Evolutionary conservation across 441 rosid genomes (phyloP).

Genomic region (Corymbia calophylla): DNA sequence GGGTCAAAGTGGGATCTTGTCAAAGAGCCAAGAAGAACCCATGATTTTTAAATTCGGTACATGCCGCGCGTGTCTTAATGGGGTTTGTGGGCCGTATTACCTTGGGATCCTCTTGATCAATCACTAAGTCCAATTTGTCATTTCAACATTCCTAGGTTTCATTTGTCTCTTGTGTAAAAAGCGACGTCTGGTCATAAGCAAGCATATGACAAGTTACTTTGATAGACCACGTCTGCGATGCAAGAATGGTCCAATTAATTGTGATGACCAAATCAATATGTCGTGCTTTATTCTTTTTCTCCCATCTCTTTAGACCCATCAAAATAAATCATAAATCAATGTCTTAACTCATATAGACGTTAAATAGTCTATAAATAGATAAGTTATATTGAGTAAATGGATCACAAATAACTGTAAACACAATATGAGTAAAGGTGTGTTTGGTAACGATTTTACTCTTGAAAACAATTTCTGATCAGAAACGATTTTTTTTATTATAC

Average conservation of each 20-base stretch:
- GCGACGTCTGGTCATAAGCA: not conserved
- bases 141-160: not conserved
- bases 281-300: not conserved
- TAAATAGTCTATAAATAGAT: too few species aligned
- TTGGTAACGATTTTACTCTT: too few species aligned
- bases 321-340: too few species aligned
- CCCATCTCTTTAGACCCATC: not conserved
- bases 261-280: not conserved
- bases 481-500: too few species aligned
- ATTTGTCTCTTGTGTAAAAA: not conserved
- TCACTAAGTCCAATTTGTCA: not conserved
- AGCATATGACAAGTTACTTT: not conserved
- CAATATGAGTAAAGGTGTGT: too few species aligned
- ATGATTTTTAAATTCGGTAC: not conserved
- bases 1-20: not conserved
- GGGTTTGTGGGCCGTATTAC: not conserved
- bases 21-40: not conserved
- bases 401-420: too few species aligned
- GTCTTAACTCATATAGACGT: too few species aligned
- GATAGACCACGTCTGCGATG: not conserved
- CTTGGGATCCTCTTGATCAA: not conserved
- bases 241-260: not conserved
- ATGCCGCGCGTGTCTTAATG: not conserved
- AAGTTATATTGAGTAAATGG: too few species aligned
- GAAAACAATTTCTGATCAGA: too few species aligned